Base-by-base conservation (phyloP, 2,329 filamentous ascomycete species). In the Trichophyton mentagrophytes region DNA sequence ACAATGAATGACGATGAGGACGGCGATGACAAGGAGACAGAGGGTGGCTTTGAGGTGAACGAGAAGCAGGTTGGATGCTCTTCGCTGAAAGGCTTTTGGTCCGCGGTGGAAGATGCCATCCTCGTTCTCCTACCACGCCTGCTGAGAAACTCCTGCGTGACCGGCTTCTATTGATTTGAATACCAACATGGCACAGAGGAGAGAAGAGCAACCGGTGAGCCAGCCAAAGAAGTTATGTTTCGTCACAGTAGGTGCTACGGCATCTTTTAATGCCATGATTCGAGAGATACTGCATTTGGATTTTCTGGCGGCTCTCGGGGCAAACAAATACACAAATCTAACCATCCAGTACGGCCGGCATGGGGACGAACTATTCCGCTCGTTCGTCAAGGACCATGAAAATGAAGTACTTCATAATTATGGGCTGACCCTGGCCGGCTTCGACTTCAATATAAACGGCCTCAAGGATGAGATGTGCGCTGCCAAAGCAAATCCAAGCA, bases 241-340 rank as follows among this genome's bases (percentile, higher is more conserved):
- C 66, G 86, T 96, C 60, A 97, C 93, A 0, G 87, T 96, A 33
- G 93, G 93, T 61, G 92, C 93, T 4, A 99, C 92, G 0, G 90
- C 91, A 15, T 83, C 87, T 20, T 99, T 99, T 74, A 79, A 81
- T 59, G 73, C 79, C 5, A 82, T 99, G 1, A 81, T 96, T 61
- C 74, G 80, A 49, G 82, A 86, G 36, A 82, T 86, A 9, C 76
- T 95, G 4, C 75, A 79, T 17, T 74, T 80, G 0, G 67, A 72
- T 0, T 91, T 93, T 69, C 78, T 95, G 63, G 66, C 76, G 4
- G 77, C 80, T 3, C 80, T 97, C 11, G 69, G 71, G 9, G 68
- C 75, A 1, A 72, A 80, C 9, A 79, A 80, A 51, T 96, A 88
- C 73, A 89, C 86, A 0, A 77, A 87, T 63, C 78, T 97, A 3